Conservation (phyloP, 257 asterid genomes). For the Nicotiana benthamiana region DNA sequence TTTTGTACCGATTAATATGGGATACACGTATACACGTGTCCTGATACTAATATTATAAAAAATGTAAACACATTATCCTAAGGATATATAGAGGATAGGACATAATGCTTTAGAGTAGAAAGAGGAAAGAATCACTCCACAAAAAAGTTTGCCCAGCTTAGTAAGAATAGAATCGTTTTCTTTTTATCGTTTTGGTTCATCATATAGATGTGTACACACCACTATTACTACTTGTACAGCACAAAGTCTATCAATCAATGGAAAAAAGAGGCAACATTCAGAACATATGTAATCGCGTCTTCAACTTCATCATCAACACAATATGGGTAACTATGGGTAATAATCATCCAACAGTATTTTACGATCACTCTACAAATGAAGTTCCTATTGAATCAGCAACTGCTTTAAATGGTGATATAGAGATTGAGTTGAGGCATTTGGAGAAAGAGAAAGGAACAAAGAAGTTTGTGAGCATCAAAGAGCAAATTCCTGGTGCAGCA, state of each 20-base stretch:
- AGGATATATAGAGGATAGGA: not conserved
- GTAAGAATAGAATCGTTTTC: not conserved
- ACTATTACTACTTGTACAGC: not conserved
- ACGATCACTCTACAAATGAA: not conserved
- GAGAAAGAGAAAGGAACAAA: slow-evolving; percentile 20
- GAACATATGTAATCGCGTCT: slow-evolving; percentile 29
- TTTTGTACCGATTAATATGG: no score
- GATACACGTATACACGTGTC: no score
- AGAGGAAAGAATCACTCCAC: slow-evolving; percentile 1
- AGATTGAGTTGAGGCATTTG: slow-evolving; percentile 38
- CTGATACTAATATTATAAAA: no score
- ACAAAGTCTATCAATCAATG: not conserved
- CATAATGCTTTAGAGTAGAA: not conserved
- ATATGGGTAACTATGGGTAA: slow-evolving; percentile 6
- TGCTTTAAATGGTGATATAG: slow-evolving; percentile 22
- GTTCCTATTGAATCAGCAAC: slow-evolving; percentile 1
- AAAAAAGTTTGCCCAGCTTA: not conserved
- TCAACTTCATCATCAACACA: slow-evolving; percentile 25
- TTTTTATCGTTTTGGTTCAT: not conserved
- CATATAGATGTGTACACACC: not conserved
- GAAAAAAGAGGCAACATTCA: slow-evolving; percentile 10
- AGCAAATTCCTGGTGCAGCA: not conserved
- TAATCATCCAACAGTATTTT: not conserved
- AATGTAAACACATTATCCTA: not conserved
- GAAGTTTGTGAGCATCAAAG: not conserved